These are phyloP conservation scores for Puccinia coronata DNA, from an alignment of 1,284 basidiomycete genomes.

Conservation along the genomic window DNA sequence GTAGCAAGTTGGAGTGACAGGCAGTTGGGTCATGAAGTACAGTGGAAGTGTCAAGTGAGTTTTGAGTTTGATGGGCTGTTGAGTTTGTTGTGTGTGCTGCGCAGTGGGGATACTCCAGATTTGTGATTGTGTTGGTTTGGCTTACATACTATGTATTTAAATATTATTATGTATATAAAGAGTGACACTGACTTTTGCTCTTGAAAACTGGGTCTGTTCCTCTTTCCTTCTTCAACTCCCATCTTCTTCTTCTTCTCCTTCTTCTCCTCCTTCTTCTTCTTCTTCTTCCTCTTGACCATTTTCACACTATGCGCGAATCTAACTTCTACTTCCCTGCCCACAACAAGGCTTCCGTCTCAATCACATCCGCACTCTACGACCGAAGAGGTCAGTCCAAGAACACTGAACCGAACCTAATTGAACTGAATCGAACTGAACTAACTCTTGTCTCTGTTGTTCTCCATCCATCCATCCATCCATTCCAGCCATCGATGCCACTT, in stretches of 20 bases:
- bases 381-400: slow-evolving; percentile 82
- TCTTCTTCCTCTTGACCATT: slow-evolving; percentile 27
- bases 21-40: too few species aligned
- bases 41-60: too few species aligned
- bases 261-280: not conserved
- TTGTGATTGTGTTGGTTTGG: too few species aligned
- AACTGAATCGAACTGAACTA: not conserved
- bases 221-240: slow-evolving; percentile 45
- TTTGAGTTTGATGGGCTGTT: too few species aligned
- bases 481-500: slow-evolving; percentile 86
- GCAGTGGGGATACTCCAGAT: too few species aligned
- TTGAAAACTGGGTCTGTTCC: too few species aligned
- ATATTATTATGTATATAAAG: too few species aligned
- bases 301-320: slow-evolving; percentile 69
- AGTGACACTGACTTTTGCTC: too few species aligned
- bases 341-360: slow-evolving; percentile 92
- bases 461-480: too few species aligned
- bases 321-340: slow-evolving; percentile 94
- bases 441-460: slow-evolving; percentile 27
- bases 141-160: too few species aligned
- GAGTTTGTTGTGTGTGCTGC: too few species aligned
- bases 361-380: slow-evolving; percentile 92
- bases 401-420: not conserved
- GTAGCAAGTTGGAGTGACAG: too few species aligned
- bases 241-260: slow-evolving; percentile 40